Base-by-base conservation (phyloP, 1,139 yeast genomes). In the Blastobotrys indianensis region DNA sequence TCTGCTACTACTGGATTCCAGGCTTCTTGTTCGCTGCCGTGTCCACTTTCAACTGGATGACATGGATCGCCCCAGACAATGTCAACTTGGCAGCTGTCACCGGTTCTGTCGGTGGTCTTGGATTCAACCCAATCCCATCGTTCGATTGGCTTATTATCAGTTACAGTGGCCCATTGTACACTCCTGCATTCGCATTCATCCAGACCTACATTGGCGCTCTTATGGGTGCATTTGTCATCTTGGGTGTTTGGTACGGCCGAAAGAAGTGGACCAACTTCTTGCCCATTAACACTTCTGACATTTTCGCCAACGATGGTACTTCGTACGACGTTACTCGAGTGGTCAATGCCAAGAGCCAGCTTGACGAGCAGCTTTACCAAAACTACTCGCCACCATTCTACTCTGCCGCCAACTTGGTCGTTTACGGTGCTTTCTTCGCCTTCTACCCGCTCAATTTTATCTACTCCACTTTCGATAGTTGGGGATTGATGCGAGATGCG, bases 1-100 rank as follows among this genome's bases (percentile, higher is more conserved):
- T 79, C 52, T 32, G 65, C 11, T 80, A 75, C 62, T 75, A 68
- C 57, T 80, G 84, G 83, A 37, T 80, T 13, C 85, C 85, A n/a
- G 66, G 68, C 47, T 77, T 69, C 51, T 52, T 79, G 6, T 75
- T 78, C 58, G 61, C 62, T 37, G 79, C 79, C 0, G 59, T 79
- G 12, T 69, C 77, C 2, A 64, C 66, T n/a, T 80, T 80, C 63
- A 77, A 76, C 58, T 79, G 85, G 84, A 72, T 76, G 60, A 73
- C 79, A 2, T 80, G 85, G 85, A 77, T 79, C 42, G 64, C 69
- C 3, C 84, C 84, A 15, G 54, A 70, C 32, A 79, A 77, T 57
- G 67, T 75, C 53, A 71, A 73, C 47, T 61, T 81, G 41, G 82
- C 79, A 7, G 66, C 68, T 8, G 65, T 81, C 35, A 76, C 81